These are phyloP conservation scores for Elasticomyces elasticus DNA, from an alignment of 495 filamentous ascomycete genomes.

Conservation along the genomic window DNA sequence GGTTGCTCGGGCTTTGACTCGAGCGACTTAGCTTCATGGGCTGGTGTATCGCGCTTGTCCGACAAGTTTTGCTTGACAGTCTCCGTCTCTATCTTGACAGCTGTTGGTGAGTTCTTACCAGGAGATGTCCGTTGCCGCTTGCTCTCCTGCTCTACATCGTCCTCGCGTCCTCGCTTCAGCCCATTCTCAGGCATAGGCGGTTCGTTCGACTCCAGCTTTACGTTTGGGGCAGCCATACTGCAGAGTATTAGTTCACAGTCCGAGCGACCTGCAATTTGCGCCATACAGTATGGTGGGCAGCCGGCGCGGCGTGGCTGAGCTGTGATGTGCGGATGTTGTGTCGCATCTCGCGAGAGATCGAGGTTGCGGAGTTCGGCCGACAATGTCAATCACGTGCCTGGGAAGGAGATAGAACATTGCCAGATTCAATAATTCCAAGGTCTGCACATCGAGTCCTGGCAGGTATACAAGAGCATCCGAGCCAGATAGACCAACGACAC, in stretches of 20 bases:
- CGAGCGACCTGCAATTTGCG: not conserved
- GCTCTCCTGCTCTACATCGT: slow-evolving; percentile 33
- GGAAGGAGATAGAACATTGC: too few species aligned
- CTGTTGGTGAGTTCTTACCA: slow-evolving; percentile 15
- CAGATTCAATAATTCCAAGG: too few species aligned
- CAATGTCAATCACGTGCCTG: too few species aligned
- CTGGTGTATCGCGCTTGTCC: not conserved
- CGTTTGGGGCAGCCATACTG: not conserved
- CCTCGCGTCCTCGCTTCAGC: slow-evolving; percentile 7
- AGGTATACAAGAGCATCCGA: not conserved
- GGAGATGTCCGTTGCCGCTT: slow-evolving; percentile 41
- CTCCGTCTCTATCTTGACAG: not conserved
- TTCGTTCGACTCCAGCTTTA: not conserved
- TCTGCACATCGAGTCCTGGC: too few species aligned
- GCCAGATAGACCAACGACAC: not conserved
- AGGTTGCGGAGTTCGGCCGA: too few species aligned
- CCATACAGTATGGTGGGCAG: too few species aligned
- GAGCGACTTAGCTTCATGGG: not conserved
- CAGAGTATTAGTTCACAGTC: not conserved
- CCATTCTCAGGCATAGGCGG: slow-evolving; percentile 3
- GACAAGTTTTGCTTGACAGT: not conserved
- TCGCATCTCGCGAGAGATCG: too few species aligned
- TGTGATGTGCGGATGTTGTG: too few species aligned
- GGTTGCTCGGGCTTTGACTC: slow-evolving; percentile 12
- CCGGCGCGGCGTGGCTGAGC: too few species aligned